Evolutionary conservation across 208 protist species (phyloP).

Genomic region (Tritrichomonas musculus): DNA sequence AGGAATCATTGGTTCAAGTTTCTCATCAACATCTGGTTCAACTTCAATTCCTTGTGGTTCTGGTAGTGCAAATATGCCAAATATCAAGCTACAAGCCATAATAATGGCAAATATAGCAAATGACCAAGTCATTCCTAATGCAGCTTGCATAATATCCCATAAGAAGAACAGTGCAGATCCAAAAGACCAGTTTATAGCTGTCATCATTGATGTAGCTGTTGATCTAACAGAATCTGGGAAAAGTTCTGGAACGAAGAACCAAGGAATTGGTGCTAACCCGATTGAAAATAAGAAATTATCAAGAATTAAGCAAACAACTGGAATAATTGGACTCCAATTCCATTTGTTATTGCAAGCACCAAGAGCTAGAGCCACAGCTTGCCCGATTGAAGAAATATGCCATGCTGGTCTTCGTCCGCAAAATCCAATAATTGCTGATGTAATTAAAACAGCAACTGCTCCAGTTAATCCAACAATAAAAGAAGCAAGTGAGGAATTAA

Average conservation of each 20-base stretch:
- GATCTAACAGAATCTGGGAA: not conserved
- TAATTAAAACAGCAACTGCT: not conserved
- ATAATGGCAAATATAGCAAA: not conserved
- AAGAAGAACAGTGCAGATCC: not conserved
- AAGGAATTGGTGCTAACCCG: conserved; percentile 13
- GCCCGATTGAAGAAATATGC: not conserved
- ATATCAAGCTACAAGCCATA: not conserved
- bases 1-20: not conserved
- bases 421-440: not conserved
- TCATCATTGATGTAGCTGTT: not conserved
- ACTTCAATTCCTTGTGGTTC: not conserved
- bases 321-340: not conserved
- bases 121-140: not conserved
- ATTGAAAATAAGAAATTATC: not conserved
- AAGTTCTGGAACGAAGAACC: not conserved
- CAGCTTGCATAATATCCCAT: not conserved
- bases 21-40: not conserved
- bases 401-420: not conserved
- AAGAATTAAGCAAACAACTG: not conserved
- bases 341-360: not conserved
- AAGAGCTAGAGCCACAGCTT: not conserved
- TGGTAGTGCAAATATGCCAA: not conserved
- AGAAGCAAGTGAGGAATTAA: not conserved
- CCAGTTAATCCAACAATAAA: not conserved
- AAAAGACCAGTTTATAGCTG: not conserved